Evolutionary conservation across 164 flowering plant species (phyloP), one percentile per base, ranked within the genome.

Genomic region (Buxus sempervirens): DNA sequence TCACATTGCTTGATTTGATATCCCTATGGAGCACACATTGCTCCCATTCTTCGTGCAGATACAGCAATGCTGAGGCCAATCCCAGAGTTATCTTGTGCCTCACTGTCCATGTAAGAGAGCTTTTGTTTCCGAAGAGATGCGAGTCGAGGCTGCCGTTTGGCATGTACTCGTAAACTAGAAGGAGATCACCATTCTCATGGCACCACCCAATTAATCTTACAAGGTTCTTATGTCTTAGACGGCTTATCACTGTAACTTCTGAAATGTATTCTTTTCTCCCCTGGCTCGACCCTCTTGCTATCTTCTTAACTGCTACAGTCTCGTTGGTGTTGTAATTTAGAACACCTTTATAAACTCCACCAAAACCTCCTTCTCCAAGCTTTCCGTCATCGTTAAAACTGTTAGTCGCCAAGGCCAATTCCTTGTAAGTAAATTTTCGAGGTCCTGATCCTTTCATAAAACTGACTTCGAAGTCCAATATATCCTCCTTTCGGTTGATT

Each of bases 31-130:
- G 56, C 13, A 80, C 77, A 41, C 74, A 73, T 26, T 75, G 71
- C 19, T 78, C 82, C 68, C 82, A 65, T 54, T 75, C 82, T 41
- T 83, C 84, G n/a, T 81, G 86, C 10, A 83, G 68, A 61, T 83
- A 83, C 10, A 80, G 73, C 73, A 83, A 38, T 0, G 70, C 81
- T 0, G 81, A 75, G 24, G 83, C 83, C 25, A 81, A 55, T 0
- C 76, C 79, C 1, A 25, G 72, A 0, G 55, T 66, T 15, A 80
- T 77, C 14, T 56, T 72, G 64, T 71, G 66, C 54, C 84, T 62
- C 14, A 36, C 0, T 9, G 22, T 22, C 84, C 84, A 81, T 0
- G 66, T 9, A 13, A 81, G 59, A 3, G 8, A 18, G 20, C n/a
- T 26, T 18, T 58, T 49, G 3, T 28, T 62, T 0, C 41, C 8